A percentile compares a stretch with the other conserved stretches of the same genome.
Conservation (phyloP, 1,284 basidiomycete genomes). For the Kwoniella shivajii region DNA sequence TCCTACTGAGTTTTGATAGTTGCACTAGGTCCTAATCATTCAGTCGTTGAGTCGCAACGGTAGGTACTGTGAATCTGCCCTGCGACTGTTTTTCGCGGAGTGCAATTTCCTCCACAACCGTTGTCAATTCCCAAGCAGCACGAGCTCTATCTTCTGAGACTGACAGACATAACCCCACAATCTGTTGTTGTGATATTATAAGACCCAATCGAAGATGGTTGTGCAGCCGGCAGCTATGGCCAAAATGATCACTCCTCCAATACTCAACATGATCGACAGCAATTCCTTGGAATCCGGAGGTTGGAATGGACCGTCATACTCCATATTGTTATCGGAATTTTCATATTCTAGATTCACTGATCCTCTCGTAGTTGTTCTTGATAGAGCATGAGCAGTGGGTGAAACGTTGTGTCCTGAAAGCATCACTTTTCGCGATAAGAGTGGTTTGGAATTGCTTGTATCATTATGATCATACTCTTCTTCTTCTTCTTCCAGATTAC, state of each 20-base stretch:
- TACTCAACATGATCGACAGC: slow-evolving; percentile 28
- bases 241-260: slow-evolving; percentile 30
- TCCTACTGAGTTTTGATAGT: no score
- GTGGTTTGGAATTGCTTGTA: neutral
- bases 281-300: slow-evolving; percentile 35
- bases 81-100: no score
- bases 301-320: slow-evolving; percentile 36
- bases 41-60: no score
- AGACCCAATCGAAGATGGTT: slow-evolving; percentile 49
- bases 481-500: neutral
- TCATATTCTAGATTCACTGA: neutral
- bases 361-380: no score
- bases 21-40: no score
- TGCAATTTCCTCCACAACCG: no score
- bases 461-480: neutral
- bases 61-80: no score
- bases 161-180: no score
- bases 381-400: no score
- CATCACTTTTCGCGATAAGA: neutral
- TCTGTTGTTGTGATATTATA: slow-evolving; percentile 21
- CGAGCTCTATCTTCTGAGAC: no score
- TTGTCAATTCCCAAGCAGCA: no score
- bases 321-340: slow-evolving; percentile 4
- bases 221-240: slow-evolving; percentile 42
- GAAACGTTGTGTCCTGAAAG: no score